Evolutionary conservation across 805 yeast genomes (phyloP).

Genomic region (Saturnispora hagleri): DNA sequence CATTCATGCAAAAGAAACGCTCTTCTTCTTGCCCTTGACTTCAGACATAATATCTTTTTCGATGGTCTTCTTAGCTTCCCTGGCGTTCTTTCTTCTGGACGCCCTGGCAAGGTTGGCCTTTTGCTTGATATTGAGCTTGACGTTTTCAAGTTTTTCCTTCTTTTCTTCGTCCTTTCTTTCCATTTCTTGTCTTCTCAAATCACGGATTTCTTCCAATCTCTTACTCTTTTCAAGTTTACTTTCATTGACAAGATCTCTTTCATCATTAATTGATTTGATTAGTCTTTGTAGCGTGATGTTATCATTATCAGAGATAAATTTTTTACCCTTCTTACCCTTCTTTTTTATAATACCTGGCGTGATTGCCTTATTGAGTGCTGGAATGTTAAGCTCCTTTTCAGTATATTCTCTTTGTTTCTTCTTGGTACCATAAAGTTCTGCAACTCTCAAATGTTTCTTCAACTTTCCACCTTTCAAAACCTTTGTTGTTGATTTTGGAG

Average conservation of each 20-base stretch:
- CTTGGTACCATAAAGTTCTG: constrained; percentile 61
- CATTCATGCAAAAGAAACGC: constrained; percentile 41
- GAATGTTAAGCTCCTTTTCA: constrained; percentile 74
- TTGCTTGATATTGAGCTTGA: constrained; percentile 65
- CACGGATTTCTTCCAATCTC: constrained; percentile 84
- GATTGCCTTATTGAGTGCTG: constrained; percentile 71
- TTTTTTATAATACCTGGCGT: constrained; percentile 67
- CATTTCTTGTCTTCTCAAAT: constrained; percentile 74
- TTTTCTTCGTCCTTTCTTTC: constrained; percentile 75
- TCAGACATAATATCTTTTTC: constrained; percentile 17
- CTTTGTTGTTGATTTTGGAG: constrained; percentile 47
- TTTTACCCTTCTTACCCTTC: constrained; percentile 81
- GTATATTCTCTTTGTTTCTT: constrained; percentile 47
- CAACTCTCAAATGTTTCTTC: constrained; percentile 57
- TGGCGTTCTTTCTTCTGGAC: constrained; percentile 51
- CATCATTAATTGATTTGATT: constrained; percentile 73
- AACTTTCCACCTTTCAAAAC: constrained; percentile 42
- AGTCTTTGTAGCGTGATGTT: constrained; percentile 53
- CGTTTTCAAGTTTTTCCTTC: constrained; percentile 58
- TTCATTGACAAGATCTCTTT: constrained; percentile 68
- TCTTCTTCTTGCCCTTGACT: constrained; percentile 30
- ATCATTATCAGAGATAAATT: constrained; percentile 66
- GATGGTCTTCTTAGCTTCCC: constrained; percentile 22
- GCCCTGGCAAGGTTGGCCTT: constrained; percentile 65
- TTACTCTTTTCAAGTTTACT: constrained; percentile 85